Evolutionary conservation across 768 basidiomycete species (phyloP).

Genomic region (Galerina sulciceps): DNA sequence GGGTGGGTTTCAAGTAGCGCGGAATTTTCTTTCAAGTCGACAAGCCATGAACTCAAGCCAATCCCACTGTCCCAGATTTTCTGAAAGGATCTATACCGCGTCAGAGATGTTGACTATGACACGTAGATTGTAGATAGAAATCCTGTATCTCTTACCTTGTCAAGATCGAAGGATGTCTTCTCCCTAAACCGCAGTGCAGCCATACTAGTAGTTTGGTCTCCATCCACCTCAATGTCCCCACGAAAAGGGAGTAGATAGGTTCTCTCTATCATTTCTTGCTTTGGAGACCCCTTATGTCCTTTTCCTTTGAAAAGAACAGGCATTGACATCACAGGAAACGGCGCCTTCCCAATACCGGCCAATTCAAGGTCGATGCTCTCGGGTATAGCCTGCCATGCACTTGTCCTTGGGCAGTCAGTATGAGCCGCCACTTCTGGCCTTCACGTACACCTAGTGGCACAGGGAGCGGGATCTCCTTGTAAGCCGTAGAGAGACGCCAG

Average conservation of each 20-base stretch:
- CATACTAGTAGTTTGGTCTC: conserved; percentile 1
- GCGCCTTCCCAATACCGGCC: conserved; percentile 41
- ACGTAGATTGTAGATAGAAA: not conserved
- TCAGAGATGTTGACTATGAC: conserved; percentile 16
- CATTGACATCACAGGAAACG: conserved; percentile 72
- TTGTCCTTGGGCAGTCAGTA: conserved; percentile 46
- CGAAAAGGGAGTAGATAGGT: conserved; percentile 45
- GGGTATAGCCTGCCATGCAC: conserved; percentile 22
- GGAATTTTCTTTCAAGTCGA: conserved; percentile 32
- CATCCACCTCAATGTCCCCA: conserved; percentile 14
- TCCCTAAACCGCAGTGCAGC: conserved; percentile 61
- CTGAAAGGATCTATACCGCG: conserved; percentile 48
- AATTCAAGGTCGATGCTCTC: conserved; percentile 46
- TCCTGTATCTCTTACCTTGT: conserved; percentile 66
- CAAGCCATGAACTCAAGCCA: conserved; percentile 82
- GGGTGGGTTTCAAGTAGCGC: conserved; percentile 5
- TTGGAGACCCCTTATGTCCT: conserved; percentile 36
- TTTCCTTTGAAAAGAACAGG: conserved; percentile 52
- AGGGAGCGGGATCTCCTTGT: conserved; percentile 75
- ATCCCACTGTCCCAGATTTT: conserved; percentile 98
- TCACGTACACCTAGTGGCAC: conserved; percentile 55
- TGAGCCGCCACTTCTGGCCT: conserved; percentile 68
- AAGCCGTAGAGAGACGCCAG: conserved; percentile 68
- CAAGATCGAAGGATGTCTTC: conserved; percentile 88
- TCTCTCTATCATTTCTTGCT: conserved; percentile 74